A percentile compares a stretch with the other conserved stretches of the same genome.
Conservation (phyloP, 139 green algal genomes). For the Closterium sp. region DNA sequence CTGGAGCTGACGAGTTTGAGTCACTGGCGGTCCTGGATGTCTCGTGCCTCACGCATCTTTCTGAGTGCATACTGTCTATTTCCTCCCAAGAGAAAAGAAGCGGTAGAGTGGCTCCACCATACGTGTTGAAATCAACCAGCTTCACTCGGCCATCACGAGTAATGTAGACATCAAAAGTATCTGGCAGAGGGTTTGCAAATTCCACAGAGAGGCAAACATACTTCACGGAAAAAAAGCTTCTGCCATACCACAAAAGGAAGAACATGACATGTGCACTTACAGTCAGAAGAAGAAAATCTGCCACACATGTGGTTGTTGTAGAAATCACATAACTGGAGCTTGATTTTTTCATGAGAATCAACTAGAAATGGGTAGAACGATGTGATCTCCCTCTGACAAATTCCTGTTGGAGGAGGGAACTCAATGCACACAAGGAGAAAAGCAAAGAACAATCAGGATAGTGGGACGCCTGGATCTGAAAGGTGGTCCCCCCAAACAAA, state of each 20-base stretch:
- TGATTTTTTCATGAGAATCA: not conserved
- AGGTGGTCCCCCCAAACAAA: no score
- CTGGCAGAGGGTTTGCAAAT: conserved; percentile 5
- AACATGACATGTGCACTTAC: not conserved
- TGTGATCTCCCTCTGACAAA: not conserved
- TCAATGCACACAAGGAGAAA: not conserved
- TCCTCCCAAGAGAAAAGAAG: conserved; percentile 84
- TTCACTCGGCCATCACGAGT: conserved; percentile 57
- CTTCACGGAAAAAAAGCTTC: not conserved
- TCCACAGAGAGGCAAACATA: not conserved
- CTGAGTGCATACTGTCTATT: conserved; percentile 21
- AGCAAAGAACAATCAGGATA: not conserved
- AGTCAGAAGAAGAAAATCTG: not conserved
- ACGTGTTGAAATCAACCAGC: conserved; percentile 90
- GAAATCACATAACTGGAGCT: not conserved
- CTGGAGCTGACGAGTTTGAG: not conserved
- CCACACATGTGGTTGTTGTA: not conserved
- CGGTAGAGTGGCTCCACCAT: conserved; percentile 71
- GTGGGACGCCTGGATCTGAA: not conserved
- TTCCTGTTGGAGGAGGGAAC: not conserved
- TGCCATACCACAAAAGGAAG: not conserved
- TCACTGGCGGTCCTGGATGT: not conserved
- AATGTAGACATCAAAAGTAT: conserved; percentile 82
- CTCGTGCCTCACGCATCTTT: not conserved
- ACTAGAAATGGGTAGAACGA: not conserved